These are phyloP conservation scores for Nemania abortiva DNA, from an alignment of 2,329 filamentous ascomycete genomes.

Conservation along the genomic window DNA sequence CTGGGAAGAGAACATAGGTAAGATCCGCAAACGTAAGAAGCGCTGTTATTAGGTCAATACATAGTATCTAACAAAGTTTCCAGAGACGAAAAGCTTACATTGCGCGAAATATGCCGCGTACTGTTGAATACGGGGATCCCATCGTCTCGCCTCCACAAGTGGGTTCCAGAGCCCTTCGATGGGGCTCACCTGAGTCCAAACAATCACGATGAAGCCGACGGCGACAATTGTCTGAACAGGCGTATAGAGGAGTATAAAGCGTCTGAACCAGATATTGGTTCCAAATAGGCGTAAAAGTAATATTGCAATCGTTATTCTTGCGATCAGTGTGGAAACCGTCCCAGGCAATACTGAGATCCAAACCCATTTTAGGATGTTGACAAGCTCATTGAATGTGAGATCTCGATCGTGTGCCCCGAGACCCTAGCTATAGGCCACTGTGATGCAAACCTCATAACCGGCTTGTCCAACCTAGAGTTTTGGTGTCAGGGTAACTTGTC, in stretches of 20 bases:
- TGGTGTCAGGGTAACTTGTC: neutral
- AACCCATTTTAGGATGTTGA: neutral
- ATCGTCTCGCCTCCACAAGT: neutral
- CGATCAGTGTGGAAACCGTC: neutral
- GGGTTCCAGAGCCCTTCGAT: constrained; percentile 8
- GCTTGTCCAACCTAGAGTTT: neutral
- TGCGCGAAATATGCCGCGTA: neutral
- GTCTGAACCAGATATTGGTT: neutral
- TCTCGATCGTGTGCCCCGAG: neutral
- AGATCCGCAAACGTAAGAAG: constrained; percentile 34
- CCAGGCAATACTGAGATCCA: neutral
- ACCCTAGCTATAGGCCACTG: neutral
- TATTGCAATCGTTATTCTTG: neutral
- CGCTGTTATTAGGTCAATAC: no score
- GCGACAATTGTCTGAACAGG: neutral
- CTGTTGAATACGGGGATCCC: neutral
- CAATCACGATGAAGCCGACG: neutral
- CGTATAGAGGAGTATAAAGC: neutral
- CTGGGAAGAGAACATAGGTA: constrained; percentile 36
- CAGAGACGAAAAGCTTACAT: no score
- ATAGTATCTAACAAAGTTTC: constrained; percentile 22
- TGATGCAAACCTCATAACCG: neutral
- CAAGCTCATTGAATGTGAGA: neutral
- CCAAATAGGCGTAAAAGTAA: neutral
- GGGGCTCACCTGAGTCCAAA: neutral